Conservation (phyloP, 1,284 basidiomycete genomes). For the Leccinum pachyderme region DNA sequence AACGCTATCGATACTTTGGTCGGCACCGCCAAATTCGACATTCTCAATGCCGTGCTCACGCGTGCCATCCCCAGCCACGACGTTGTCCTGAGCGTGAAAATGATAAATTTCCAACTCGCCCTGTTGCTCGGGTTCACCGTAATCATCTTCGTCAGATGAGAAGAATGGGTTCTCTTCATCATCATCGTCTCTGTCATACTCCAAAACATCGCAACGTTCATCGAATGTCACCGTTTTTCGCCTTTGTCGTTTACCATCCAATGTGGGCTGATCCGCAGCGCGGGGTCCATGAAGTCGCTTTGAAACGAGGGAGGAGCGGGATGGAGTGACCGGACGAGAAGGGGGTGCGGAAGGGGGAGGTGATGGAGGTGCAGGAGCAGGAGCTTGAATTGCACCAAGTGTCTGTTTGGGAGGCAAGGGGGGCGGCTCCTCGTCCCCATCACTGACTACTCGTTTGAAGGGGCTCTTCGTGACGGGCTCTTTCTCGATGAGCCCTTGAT, state of each 20-base stretch:
- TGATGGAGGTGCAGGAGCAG: conserved; percentile 24
- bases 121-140: conserved; percentile 26
- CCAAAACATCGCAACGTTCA: conserved; percentile 83
- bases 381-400: background rate
- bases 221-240: conserved; percentile 87
- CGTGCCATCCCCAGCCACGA: conserved; percentile 11
- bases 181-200: conserved; percentile 73
- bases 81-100: conserved; percentile 10
- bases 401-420: conserved; percentile 28
- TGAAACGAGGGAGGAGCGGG: conserved; percentile 75
- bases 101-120: conserved; percentile 20
- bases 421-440: conserved; percentile 26
- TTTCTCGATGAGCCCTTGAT: conserved; percentile 71
- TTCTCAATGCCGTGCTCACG: conserved; percentile 25
- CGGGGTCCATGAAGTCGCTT: conserved; percentile 83
- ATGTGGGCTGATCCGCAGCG: conserved; percentile 46
- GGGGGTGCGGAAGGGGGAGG: conserved; percentile 27
- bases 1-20: conserved; percentile 61
- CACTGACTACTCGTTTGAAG: conserved; percentile 48
- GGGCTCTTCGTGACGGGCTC: conserved; percentile 85
- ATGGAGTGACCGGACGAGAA: conserved; percentile 47
- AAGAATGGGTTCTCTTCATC: conserved; percentile 47
- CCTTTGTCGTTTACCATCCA: conserved; percentile 47
- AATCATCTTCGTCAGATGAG: conserved; percentile 38
- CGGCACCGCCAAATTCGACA: conserved; percentile 34